Base-by-base conservation (phyloP, 805 yeast genomes). In the Candida chauliodis region DNA sequence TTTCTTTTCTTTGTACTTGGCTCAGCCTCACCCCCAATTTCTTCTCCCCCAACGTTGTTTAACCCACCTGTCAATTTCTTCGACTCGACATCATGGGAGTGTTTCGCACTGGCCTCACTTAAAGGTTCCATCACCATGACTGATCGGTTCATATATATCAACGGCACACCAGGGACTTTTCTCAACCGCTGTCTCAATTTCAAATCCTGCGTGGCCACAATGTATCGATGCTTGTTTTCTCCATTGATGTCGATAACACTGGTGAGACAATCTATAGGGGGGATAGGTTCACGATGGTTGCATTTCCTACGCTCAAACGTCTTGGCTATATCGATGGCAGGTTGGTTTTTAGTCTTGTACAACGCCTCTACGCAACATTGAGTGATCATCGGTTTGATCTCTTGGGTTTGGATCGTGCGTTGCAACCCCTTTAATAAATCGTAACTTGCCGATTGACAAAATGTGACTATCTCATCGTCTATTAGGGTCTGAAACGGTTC, bases 101-200 rank as follows among this genome's bases (percentile, higher is more conserved):
- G 60, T 23, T 49, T 51, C 11, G 55, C 48, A 30, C 91, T 83
- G 5, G 86, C 85, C 26, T 73, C 75, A 37, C 95, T 84, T 48
- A 89, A 65, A 6, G 97, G 96, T 61, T 93, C 99, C 93, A 93
- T 79, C 19, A 93, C 81, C 91, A 93, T 86, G 13, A 93, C 99
- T 1, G 96, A 79, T 44, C 96, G 73, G 53, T 84, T 81, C 78
- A 93, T 79, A 58, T 84, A 90, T 8, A 91, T 67, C 47, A 93
- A 60, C 1, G 99, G 99, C 1, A 88, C 84, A 9, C 96, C 99
- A 0, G 99, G 95, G 8, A 89, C 69, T 21, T 68, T 68, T 48
- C 98, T 73, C 44, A 93, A 67, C 34, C 69, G 66, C 40, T 77
- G 75, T 49, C 99, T 75, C 37, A 90, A 66, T 19, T 75, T 71